phyloP scores from a whole-genome alignment of 1,139 yeast genomes.

The Taphrina deformans region DNA sequence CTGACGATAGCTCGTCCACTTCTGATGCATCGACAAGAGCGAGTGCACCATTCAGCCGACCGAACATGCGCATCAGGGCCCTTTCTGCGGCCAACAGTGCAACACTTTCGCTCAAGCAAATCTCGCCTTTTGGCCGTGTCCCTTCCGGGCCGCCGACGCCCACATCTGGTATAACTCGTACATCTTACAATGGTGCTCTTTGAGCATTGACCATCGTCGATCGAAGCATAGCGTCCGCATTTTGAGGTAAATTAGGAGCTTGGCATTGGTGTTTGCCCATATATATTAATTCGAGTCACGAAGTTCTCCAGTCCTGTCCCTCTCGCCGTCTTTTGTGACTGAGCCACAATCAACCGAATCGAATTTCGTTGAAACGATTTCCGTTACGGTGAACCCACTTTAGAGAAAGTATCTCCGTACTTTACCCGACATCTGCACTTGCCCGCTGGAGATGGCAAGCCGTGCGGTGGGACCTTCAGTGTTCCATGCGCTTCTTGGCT shows the following conservation, averaged over 20 bases:
- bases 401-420: not conserved
- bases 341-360: too few relatives aligned
- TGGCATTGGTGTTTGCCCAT: too few relatives aligned
- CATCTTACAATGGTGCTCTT: not conserved
- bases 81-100: conserved; percentile 19
- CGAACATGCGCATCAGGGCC: conserved; percentile 7
- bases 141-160: conserved; percentile 12
- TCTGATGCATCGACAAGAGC: not conserved
- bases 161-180: not conserved
- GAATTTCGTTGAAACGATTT: too few relatives aligned
- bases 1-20: not conserved
- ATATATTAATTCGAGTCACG: too few relatives aligned
- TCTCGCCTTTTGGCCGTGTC: conserved; percentile 1
- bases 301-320: too few relatives aligned
- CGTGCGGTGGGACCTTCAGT: not conserved
- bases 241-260: not conserved
- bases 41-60: not conserved
- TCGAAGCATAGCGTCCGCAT: not conserved
- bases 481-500: not conserved
- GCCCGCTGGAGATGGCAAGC: not conserved
- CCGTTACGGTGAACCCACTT: not conserved
- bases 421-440: not conserved
- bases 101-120: conserved; percentile 5
- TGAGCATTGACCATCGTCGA: not conserved
- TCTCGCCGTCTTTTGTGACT: too few relatives aligned